Base-by-base conservation (phyloP, 2,329 filamentous ascomycete genomes). In the Neofusicoccum sp. region DNA sequence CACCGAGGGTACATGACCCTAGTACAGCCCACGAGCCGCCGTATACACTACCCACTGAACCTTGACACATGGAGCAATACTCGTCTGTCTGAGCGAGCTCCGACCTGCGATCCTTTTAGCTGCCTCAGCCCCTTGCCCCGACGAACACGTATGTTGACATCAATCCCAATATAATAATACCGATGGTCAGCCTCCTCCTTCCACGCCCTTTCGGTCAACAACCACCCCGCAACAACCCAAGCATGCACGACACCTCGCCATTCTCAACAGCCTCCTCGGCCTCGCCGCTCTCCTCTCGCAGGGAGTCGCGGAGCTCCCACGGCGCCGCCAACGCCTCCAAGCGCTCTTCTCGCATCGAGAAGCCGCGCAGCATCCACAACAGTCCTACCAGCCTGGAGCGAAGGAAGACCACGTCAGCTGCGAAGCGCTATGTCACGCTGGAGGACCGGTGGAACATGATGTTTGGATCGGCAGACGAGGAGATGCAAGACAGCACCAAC, bases 391-490 rank as follows among this genome's bases (percentile, higher is more conserved):
- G 63, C 6, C 66, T 72, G 48, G 72, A 75, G 63, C 70, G 74
- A 62, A 69, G 74, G 58, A 75, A 73, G 60, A 65, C 62, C 3
- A 76, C 73, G 3, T 75, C 73, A 6, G 70, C 70, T 1, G 67
- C 68, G 36, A 76, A 75, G 64, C 66, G 73, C 28, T 75, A 75
- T 51, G 72, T 73, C 24, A 75, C 72, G 6, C 64, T 76, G 6
- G 74, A 76, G 51, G 74, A 76, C 62, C 74, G 76, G 58, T 76
- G 70, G 67, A 73, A 72, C 61, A 73, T 75, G 71, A 75, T 76
- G 73, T 75, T 75, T 63, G 74, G 74, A 6, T 65, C 73, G 12
- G 34, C 16, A 5, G 58, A 60, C 16, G 56, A 54, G 56, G 44
- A 61, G 45, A 57, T 61, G 34, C 43, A 36, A 40, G 31, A 28